Evolutionary conservation across 2,329 filamentous ascomycete genomes (phyloP).

Genomic region (Aspergillaceae sp.): DNA sequence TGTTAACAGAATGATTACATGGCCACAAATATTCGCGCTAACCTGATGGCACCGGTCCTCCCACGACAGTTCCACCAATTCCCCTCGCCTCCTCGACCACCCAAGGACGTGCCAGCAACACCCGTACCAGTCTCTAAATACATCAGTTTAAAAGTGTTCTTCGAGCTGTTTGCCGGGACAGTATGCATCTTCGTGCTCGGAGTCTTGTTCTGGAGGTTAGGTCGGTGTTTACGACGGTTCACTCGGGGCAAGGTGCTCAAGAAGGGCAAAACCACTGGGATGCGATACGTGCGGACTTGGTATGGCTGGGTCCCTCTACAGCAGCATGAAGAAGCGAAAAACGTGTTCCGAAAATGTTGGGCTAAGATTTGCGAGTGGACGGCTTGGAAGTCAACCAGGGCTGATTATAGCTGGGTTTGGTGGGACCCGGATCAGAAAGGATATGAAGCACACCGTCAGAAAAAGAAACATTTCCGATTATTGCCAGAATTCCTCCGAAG

Average conservation of each 20-base stretch:
- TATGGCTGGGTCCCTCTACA: constrained; percentile 33
- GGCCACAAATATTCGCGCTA: constrained; percentile 2
- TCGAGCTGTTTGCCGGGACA: constrained; percentile 28
- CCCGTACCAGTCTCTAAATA: constrained; percentile 16
- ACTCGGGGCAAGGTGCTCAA: constrained; percentile 25
- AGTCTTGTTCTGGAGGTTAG: constrained; percentile 33
- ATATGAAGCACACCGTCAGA: constrained; percentile 11
- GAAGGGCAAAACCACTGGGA: constrained; percentile 20
- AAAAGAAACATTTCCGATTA: constrained; percentile 12
- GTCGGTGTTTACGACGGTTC: constrained; percentile 28
- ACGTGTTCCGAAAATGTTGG: constrained; percentile 12
- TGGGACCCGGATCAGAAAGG: constrained; percentile 30
- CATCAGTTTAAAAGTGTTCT: constrained; percentile 23
- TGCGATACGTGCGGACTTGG: constrained; percentile 34
- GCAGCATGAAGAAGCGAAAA: constrained; percentile 23
- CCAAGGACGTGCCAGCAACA: constrained; percentile 15
- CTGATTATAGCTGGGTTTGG: constrained; percentile 34
- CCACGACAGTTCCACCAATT: constrained; percentile 17
- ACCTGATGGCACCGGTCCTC: constrained; percentile 24
- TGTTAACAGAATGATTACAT: constrained; percentile 13
- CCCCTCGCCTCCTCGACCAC: constrained; percentile 17
- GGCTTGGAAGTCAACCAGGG: constrained; percentile 26
- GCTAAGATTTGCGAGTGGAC: constrained; percentile 17
- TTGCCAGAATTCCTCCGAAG: constrained; percentile 19
- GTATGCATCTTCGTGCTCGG: constrained; percentile 30